Evolutionary conservation across 176 grass and related monocot genomes (phyloP).

Genomic region (maize (Zea mays)): Zm-B73-REFERENCE-NAM-5.0 NC_050102.1:147662001-147662500

Average conservation of each 20-base stretch:
- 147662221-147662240: not conserved
- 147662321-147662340: conserved; percentile 48
- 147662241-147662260: conserved; percentile 10
- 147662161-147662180: not conserved
- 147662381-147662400: no score
- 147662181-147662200: not conserved
- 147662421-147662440: no score
- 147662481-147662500: no score
- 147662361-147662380: no score
- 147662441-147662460: no score
- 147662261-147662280: not conserved
- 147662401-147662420: no score
- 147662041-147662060: no score
- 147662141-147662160: not conserved
- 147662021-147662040: no score
- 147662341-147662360: conserved; percentile 30
- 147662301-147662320: not conserved
- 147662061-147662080: conserved; percentile 30
- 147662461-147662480: no score
- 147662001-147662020: no score
- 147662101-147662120: conserved; percentile 55
- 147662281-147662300: not conserved
- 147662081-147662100: conserved; percentile 43
- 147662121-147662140: conserved; percentile 50
- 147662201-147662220: not conserved